Evolutionary conservation across 768 basidiomycete species (phyloP).

Genomic region (Auriscalpium vulgare): DNA sequence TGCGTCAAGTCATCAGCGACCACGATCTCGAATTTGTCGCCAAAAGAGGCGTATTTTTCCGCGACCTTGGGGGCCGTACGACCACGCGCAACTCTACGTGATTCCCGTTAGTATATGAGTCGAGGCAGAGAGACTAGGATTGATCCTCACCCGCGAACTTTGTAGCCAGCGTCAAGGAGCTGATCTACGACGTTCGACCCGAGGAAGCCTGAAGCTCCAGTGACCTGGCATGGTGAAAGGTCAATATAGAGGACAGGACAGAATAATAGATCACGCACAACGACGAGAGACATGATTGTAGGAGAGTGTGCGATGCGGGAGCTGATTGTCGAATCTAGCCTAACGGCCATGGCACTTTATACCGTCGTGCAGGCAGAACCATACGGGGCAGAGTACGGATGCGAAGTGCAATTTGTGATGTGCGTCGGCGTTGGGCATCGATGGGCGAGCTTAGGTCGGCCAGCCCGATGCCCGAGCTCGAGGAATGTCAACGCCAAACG

Average conservation of each 20-base stretch:
- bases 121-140: not conserved
- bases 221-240: conserved; percentile 22
- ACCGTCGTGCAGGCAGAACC: too few relatives aligned
- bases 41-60: not conserved
- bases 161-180: conserved; percentile 36
- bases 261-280: not conserved
- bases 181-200: conserved; percentile 17
- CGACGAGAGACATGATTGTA: not conserved
- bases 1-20: conserved; percentile 6
- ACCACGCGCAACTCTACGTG: conserved; percentile 13
- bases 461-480: too few relatives aligned
- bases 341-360: too few relatives aligned
- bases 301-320: too few relatives aligned
- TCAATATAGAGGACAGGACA: not conserved
- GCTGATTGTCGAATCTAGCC: too few relatives aligned
- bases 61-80: not conserved
- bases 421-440: too few relatives aligned
- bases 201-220: conserved; percentile 32
- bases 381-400: too few relatives aligned
- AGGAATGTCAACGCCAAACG: too few relatives aligned
- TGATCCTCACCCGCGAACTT: conserved; percentile 35
- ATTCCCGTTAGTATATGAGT: not conserved
- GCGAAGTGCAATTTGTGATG: too few relatives aligned
- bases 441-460: too few relatives aligned
- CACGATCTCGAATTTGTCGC: conserved; percentile 7